A percentile compares a stretch with the other conserved stretches of the same genome.
These are phyloP conservation scores for Pueraria montana DNA, from an alignment of 306 rosid species.

Conservation along the genomic window DNA sequence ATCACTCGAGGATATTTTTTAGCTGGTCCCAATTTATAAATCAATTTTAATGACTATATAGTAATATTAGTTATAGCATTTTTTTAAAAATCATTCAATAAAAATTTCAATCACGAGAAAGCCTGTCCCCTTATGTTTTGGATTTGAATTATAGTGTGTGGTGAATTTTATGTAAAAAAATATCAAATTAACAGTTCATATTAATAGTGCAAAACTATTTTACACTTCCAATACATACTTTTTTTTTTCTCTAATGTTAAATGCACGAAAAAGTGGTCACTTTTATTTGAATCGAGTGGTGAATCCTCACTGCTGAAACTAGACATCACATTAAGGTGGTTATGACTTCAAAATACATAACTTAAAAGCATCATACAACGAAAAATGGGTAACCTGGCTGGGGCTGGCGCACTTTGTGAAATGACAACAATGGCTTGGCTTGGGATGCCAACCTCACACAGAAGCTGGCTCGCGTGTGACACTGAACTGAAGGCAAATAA, in stretches of 20 bases:
- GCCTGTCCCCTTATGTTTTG: neutral
- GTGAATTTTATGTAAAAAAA: too few species aligned
- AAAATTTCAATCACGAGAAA: neutral
- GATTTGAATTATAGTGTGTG: too few species aligned
- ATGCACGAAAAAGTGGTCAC: too few species aligned
- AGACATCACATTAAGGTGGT: neutral
- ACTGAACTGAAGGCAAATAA: neutral
- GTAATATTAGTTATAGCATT: too few species aligned
- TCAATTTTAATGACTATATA: too few species aligned
- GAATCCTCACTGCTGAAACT: neutral
- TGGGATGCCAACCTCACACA: constrained; percentile 19
- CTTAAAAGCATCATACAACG: constrained; percentile 26
- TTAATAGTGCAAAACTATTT: too few species aligned
- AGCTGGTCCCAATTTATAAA: neutral
- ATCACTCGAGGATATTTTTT: neutral
- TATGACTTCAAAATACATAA: neutral
- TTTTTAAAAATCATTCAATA: neutral
- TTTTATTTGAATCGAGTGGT: neutral
- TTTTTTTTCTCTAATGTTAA: too few species aligned
- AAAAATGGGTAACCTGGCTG: constrained; percentile 1
- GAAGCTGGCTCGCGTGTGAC: neutral
- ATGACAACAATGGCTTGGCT: constrained; percentile 2
- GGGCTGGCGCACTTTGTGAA: constrained; percentile 13
- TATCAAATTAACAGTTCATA: too few species aligned
- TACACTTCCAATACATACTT: too few species aligned